phyloP scores from a whole-genome alignment of 1,139 yeast species.

The Yamadazyma atmosphaerica region DNA sequence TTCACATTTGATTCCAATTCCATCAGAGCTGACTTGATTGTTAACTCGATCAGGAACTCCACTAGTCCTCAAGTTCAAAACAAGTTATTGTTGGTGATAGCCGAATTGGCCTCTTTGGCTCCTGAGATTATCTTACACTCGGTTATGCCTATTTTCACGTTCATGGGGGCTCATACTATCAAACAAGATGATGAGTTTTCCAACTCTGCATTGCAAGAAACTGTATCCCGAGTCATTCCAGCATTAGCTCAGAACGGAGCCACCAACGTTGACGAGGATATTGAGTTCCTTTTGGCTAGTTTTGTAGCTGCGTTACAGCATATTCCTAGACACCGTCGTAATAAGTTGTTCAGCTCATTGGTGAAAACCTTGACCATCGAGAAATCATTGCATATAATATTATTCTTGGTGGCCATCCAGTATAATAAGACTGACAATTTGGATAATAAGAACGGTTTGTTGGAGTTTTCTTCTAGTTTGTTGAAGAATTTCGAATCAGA shows the following conservation, averaged over 20 bases:
- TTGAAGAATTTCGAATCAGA: slow-evolving; percentile 63
- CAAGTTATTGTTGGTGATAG: slow-evolving; percentile 76
- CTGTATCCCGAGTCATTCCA: slow-evolving; percentile 87
- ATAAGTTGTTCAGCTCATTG: slow-evolving; percentile 75
- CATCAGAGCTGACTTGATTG: slow-evolving; percentile 85
- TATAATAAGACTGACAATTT: slow-evolving; percentile 55
- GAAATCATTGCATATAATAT: slow-evolving; percentile 65
- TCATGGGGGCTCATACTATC: slow-evolving; percentile 97
- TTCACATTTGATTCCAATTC: slow-evolving; percentile 59
- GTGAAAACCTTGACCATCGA: slow-evolving; percentile 74
- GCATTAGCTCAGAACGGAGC: slow-evolving; percentile 69
- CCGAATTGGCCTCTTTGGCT: slow-evolving; percentile 82
- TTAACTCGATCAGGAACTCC: slow-evolving; percentile 85
- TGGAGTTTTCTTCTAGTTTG: slow-evolving; percentile 73
- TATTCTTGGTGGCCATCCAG: slow-evolving; percentile 81
- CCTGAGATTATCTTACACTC: slow-evolving; percentile 94
- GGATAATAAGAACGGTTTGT: slow-evolving; percentile 64
- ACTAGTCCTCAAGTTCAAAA: slow-evolving; percentile 95
- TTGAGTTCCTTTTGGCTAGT: slow-evolving; percentile 82
- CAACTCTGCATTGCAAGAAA: slow-evolving; percentile 87
- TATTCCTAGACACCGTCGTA: slow-evolving; percentile 95
- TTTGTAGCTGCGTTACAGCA: slow-evolving; percentile 93
- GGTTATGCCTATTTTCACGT: slow-evolving; percentile 98
- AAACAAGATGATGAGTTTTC: slow-evolving; percentile 97
- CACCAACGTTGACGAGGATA: slow-evolving; percentile 23